Evolutionary conservation across 2,329 filamentous ascomycete species (phyloP), one percentile per base, ranked within the genome.

Genomic region (Xylariaceae sp.): DNA sequence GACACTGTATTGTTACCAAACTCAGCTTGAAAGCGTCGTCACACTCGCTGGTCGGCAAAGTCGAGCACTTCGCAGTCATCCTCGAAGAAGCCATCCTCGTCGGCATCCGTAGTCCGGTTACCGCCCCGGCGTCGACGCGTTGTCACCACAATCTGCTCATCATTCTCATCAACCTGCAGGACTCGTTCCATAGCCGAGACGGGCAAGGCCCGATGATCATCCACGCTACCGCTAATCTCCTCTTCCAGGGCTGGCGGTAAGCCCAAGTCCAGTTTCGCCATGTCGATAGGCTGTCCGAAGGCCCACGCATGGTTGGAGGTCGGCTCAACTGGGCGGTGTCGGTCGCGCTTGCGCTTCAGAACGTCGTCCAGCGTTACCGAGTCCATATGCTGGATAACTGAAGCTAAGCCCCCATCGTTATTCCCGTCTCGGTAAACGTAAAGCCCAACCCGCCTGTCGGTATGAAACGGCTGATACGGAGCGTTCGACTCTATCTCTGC

Each of bases 401-500:
- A 55, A 9, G 66, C 59, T 9, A 61, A 34, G 13, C 60, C 52
- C 26, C 50, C 29, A 7, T 47, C 47, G 17, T 17, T 34, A 31
- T 34, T 35, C 26, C 43, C 59, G 36, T 53, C 48, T 24, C 56
- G 63, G 56, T 83, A 85, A 29, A 88, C 74, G 50, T 81, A 85
- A 18, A 96, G 69, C n/a, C 74, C 78, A 31, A 97, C 85, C 3
- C 90, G 79, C 38, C 80, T 77, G 56, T 97, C 89, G 0, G 89
- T 92, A 59, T 97, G 90, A 67, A 97, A 96, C 1, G 92, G 90
- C 55, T 95, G 89, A 54, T 95, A 97, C 2, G 90, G 88, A 4
- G 89, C 85, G 56, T 90, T 96, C 2, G 90, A 95, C 58, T 98
- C 92, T 49, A 95, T 94, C 67, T 96, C 89, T 5, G 87, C 88